These are phyloP conservation scores for Macadamia tetraphylla DNA, from an alignment of 164 flowering plant genomes.

Conservation along the genomic window DNA sequence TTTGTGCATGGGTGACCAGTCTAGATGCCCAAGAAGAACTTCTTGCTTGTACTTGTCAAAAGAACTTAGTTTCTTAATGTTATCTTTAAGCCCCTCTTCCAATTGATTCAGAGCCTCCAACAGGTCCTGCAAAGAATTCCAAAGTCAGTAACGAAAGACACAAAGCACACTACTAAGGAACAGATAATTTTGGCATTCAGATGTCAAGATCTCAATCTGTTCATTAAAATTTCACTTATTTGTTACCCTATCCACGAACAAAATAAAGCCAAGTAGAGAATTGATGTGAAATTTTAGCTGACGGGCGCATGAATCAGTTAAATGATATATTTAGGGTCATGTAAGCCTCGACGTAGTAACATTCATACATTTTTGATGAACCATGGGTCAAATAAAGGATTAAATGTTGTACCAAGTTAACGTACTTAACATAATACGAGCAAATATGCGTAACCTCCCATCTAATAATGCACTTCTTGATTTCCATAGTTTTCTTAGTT, in stretches of 20 bases:
- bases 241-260: too few species aligned
- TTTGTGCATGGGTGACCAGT: constrained; percentile 98
- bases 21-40: constrained; percentile 91
- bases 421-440: too few species aligned
- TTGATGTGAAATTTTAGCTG: neutral
- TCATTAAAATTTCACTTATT: too few species aligned
- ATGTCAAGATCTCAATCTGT: too few species aligned
- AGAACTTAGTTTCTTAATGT: constrained; percentile 77
- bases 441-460: too few species aligned
- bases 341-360: neutral
- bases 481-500: too few species aligned
- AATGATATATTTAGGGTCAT: neutral
- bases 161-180: neutral
- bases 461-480: too few species aligned
- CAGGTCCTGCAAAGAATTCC: constrained; percentile 51
- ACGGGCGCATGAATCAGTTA: neutral
- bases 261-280: too few species aligned
- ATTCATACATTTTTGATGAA: neutral
- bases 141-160: neutral
- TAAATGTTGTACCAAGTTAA: too few species aligned
- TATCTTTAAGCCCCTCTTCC: constrained; percentile 80
- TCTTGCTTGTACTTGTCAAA: constrained; percentile 97
- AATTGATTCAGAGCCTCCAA: constrained; percentile 84
- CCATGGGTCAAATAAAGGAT: neutral
- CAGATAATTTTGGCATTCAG: neutral